Conservation (phyloP, 1,139 yeast species). For the Pichia sp. region DNA sequence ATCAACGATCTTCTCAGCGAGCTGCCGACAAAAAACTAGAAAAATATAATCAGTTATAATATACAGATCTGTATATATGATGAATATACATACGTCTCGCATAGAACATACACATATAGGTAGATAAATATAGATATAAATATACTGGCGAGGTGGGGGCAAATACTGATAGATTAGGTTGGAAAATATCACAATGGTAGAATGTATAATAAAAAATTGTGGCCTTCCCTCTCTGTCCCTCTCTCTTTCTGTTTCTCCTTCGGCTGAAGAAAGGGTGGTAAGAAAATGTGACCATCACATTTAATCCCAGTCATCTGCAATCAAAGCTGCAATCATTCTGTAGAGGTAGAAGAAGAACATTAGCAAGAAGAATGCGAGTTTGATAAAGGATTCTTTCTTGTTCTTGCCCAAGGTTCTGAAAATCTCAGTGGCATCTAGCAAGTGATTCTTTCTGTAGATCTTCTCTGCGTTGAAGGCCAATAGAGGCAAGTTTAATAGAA, state of each 20-base stretch:
- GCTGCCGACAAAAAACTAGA: neutral
- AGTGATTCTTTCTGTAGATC: slow-evolving; percentile 66
- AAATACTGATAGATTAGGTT: neutral
- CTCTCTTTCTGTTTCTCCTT: neutral
- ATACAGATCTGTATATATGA: slow-evolving; percentile 1
- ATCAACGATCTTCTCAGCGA: slow-evolving; percentile 29
- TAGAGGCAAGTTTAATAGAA: slow-evolving; percentile 80
- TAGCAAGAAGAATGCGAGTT: slow-evolving; percentile 84
- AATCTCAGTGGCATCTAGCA: slow-evolving; percentile 96
- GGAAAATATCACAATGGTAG: neutral
- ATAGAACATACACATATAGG: neutral
- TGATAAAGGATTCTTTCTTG: slow-evolving; percentile 86
- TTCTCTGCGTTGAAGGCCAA: slow-evolving; percentile 78
- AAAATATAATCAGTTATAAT: neutral
- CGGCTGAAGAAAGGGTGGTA: neutral
- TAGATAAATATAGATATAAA: neutral
- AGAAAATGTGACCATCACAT: neutral
- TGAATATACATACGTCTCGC: neutral
- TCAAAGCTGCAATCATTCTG: slow-evolving; percentile 94
- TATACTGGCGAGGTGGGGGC: neutral
- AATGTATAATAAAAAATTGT: neutral
- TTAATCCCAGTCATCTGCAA: slow-evolving; percentile 48
- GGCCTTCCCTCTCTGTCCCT: no score
- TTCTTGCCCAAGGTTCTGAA: slow-evolving; percentile 91
- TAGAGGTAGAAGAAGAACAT: slow-evolving; percentile 94